phyloP scores from a whole-genome alignment of 352 stramenopile species.

The Phytophthora pini region DNA sequence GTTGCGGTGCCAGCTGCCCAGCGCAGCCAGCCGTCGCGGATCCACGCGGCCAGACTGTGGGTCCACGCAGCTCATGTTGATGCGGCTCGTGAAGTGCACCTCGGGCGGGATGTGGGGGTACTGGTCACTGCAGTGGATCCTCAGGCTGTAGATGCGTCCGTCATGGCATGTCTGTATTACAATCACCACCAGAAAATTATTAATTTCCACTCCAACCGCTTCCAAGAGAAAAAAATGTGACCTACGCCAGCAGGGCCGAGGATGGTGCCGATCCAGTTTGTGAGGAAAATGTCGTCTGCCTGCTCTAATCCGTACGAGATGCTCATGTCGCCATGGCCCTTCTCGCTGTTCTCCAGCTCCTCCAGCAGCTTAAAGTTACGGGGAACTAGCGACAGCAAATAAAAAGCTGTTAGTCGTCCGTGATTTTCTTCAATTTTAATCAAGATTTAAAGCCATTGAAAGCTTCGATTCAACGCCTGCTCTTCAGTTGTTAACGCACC shows the following conservation, averaged over 20 bases:
- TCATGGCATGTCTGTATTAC: constrained; percentile 93
- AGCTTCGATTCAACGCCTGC: not conserved
- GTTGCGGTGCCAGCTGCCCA: constrained; percentile 88
- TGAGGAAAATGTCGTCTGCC: constrained; percentile 97
- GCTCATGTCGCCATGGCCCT: constrained; percentile 94
- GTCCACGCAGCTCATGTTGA: constrained; percentile 98
- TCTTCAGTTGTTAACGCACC: constrained; percentile 37
- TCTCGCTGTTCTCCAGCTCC: constrained; percentile 93
- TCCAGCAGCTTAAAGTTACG: constrained; percentile 96
- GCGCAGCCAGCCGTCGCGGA: constrained; percentile 65
- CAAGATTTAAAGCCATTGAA: not conserved
- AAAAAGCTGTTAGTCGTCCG: not conserved
- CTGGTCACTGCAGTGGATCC: constrained; percentile 92
- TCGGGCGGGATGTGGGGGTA: constrained; percentile 95
- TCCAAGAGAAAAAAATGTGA: constrained; percentile 7
- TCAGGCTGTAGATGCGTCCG: constrained; percentile 96
- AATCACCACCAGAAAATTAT: constrained; percentile 5
- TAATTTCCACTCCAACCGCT: no score
- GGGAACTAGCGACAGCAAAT: constrained; percentile 57
- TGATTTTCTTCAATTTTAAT: not conserved
- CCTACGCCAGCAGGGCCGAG: constrained; percentile 95
- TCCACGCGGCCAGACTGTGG: constrained; percentile 84
- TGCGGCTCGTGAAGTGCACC: constrained; percentile 96
- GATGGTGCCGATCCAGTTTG: constrained; percentile 98
- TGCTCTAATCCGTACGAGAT: constrained; percentile 96